Percentiles rank a stretch among this genome's conserved stretches.
Evolutionary conservation across 2,329 filamentous ascomycete species (phyloP).

Genomic region (Pseudogymnoascus sp.): DNA sequence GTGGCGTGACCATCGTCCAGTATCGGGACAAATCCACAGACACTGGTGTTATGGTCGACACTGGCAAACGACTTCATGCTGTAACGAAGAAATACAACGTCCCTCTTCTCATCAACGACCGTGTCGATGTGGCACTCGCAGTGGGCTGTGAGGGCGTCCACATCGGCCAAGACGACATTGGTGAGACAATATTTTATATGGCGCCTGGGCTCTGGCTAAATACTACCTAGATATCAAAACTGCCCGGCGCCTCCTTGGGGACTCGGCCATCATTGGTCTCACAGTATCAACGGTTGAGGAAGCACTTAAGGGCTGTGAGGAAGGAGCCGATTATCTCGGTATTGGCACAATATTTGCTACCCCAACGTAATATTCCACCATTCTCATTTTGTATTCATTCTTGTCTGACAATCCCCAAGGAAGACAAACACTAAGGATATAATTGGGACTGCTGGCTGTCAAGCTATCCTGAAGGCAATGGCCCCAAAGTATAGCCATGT

Average conservation of each 20-base stretch:
- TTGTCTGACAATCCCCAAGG: slow-evolving; percentile 33
- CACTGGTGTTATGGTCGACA: slow-evolving; percentile 62
- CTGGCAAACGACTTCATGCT: slow-evolving; percentile 61
- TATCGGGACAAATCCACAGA: slow-evolving; percentile 82
- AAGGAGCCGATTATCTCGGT: slow-evolving; percentile 84
- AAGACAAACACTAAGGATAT: slow-evolving; percentile 83
- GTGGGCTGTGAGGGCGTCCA: slow-evolving; percentile 87
- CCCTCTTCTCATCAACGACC: slow-evolving; percentile 87
- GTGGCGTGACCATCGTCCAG: slow-evolving; percentile 81
- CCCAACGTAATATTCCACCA: slow-evolving; percentile 50
- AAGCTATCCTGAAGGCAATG: slow-evolving; percentile 57
- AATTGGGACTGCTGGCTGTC: slow-evolving; percentile 65
- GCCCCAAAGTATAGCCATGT: slow-evolving; percentile 30
- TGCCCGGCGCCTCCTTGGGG: slow-evolving; percentile 66
- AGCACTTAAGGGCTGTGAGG: slow-evolving; percentile 60
- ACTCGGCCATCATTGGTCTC: slow-evolving; percentile 76
- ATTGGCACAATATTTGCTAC: slow-evolving; percentile 87
- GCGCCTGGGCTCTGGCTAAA: slow-evolving; percentile 11
- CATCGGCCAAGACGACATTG: slow-evolving; percentile 89
- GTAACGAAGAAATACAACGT: slow-evolving; percentile 61
- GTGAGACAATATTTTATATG: slow-evolving; percentile 37
- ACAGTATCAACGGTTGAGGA: slow-evolving; percentile 71
- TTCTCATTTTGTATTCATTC: slow-evolving; percentile 18
- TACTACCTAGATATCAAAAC: slow-evolving; percentile 44
- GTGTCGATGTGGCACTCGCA: slow-evolving; percentile 80